Percentiles rank a stretch among this genome's conserved stretches.
These are phyloP conservation scores for Komagataella kurtzmanii DNA, from an alignment of 805 yeast species.

Conservation along the genomic window DNA sequence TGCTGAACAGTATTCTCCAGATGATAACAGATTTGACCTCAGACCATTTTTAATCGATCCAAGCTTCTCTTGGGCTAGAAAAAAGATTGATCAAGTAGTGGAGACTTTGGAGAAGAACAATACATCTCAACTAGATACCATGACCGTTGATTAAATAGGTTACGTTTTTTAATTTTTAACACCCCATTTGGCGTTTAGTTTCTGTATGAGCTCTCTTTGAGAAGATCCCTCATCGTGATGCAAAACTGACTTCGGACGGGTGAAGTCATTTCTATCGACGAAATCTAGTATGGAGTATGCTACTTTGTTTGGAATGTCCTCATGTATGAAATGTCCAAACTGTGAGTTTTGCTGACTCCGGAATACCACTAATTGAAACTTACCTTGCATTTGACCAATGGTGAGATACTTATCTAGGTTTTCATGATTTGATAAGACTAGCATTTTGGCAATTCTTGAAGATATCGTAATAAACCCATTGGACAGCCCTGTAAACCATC, in stretches of 20 bases:
- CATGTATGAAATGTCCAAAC: conserved; percentile 92
- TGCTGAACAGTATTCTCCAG: conserved; percentile 97
- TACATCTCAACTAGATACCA: conserved; percentile 24
- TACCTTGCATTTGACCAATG: conserved; percentile 98
- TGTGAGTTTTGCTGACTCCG: conserved; percentile 14
- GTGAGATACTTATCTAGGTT: conserved; percentile 74
- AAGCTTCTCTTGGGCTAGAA: conserved; percentile 77
- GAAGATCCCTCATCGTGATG: conserved; percentile 5
- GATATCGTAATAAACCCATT: conserved; percentile 24
- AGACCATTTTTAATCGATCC: conserved; percentile 94
- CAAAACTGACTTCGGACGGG: conserved; percentile 22
- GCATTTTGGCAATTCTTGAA: conserved; percentile 41
- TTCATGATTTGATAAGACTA: conserved; percentile 82
- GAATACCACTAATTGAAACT: conserved; percentile 78
- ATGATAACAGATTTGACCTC: conserved; percentile 90
- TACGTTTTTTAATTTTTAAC: conserved; percentile 8
- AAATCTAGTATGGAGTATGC: conserved; percentile 41
- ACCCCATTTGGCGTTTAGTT: conserved; percentile 19
- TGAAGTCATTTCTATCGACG: conserved; percentile 27
- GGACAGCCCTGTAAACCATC: conserved; percentile 74
- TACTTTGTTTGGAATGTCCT: conserved; percentile 66
- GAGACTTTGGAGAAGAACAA: conserved; percentile 16
- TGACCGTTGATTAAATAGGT: conserved; percentile 30
- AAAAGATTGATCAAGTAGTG: conserved; percentile 74
- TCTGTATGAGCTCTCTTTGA: conserved; percentile 14